Base-by-base conservation (phyloP, 352 stramenopile species). In the Pythium phragmitis region DNA sequence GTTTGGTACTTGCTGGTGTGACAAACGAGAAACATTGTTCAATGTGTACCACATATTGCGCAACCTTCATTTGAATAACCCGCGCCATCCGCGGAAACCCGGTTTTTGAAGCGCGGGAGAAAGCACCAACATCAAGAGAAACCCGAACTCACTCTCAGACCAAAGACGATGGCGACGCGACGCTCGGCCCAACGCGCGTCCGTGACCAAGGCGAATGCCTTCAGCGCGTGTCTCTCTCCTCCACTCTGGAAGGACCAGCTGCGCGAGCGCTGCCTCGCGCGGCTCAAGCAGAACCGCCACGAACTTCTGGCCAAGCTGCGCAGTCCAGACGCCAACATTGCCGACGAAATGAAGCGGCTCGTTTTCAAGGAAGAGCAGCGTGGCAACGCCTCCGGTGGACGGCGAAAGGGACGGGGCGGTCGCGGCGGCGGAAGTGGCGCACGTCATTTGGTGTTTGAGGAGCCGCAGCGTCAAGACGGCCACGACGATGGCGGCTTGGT, bases 191-290 rank as follows among this genome's bases (percentile, higher is more conserved):
- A 39, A 21, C 64, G 64, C 50, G n/a, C 51, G 12, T 51, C 57
- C n/a, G 57, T 70, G 55, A 69, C 63, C 41, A 62, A 57, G 36
- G 50, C 16, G 13, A 65, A 47, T 34, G 57, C 43, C 17, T 76
- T 72, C 58, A 75, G 73, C 48, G 60, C 69, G 58, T 88, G 75
- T 48, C 68, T 91, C 47, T 89, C 82, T 39, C 82, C 82, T n/a
- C 82, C 78, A 7, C 63, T 75, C 55, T 89, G 82, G 77, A 94
- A 94, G 63, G 80, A 89, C 53, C 80, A 91, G 60, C 73, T 94
- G 16, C 86, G 82, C 55, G 68, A 85, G 65, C 77, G 80, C 26
- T 94, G 82, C 70, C 74, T 94, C 51, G 72, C 83, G 75, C 79
- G 84, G 0, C 67, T 92, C 19, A 80, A 83, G 55, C 65, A 79